Conservation (phyloP, 805 yeast species). For the Starmera dryadoides region DNA sequence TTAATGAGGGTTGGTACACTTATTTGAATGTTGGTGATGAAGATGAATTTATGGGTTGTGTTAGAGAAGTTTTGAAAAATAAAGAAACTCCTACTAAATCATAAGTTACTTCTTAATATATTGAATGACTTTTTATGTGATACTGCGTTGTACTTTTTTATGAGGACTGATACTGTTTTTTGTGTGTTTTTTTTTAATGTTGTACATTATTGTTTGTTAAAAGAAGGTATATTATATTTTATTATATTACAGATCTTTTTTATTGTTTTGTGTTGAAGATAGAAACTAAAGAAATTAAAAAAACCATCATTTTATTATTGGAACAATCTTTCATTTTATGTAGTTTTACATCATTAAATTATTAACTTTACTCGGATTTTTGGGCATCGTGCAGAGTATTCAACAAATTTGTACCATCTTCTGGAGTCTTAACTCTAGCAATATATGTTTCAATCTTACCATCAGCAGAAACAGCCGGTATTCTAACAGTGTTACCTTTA, state of each 20-base stretch:
- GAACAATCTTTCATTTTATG: background rate
- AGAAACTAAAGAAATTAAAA: too few relatives aligned
- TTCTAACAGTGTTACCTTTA: slow-evolving; percentile 56
- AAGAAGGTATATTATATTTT: too few relatives aligned
- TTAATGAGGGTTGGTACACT: slow-evolving; percentile 12
- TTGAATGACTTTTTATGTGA: too few relatives aligned
- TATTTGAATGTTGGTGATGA: slow-evolving; percentile 44
- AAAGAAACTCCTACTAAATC: background rate
- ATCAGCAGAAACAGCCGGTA: slow-evolving; percentile 53
- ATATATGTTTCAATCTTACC: slow-evolving; percentile 62
- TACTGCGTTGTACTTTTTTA: too few relatives aligned
- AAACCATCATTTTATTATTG: too few relatives aligned
- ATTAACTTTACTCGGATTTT: background rate
- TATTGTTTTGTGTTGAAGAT: too few relatives aligned
- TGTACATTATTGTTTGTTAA: too few relatives aligned
- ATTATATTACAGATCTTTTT: too few relatives aligned
- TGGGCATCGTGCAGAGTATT: slow-evolving; percentile 18
- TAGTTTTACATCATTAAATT: background rate
- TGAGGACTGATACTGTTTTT: background rate
- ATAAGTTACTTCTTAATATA: too few relatives aligned
- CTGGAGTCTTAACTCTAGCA: slow-evolving; percentile 69
- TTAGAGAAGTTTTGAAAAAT: slow-evolving; percentile 31
- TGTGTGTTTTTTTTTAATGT: too few relatives aligned
- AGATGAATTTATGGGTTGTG: slow-evolving; percentile 37
- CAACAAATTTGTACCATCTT: slow-evolving; percentile 52